A percentile compares a stretch with the other conserved stretches of the same genome.
Evolutionary conservation across 192 early-diverging fungal species (phyloP).

Genomic region (Lobosporangium transversale): DNA sequence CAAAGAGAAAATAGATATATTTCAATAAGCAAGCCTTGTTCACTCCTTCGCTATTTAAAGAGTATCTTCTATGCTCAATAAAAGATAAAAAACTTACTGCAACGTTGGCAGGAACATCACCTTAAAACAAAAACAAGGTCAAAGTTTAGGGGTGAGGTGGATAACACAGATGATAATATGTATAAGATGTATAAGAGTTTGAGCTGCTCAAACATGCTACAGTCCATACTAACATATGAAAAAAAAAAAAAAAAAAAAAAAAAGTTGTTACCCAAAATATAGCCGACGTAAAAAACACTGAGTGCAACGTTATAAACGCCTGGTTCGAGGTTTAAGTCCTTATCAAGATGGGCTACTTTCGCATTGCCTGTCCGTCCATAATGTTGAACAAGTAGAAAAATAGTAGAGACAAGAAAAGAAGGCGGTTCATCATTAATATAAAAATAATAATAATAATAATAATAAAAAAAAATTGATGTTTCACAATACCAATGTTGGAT

Average conservation of each 20-base stretch:
- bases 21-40: no score
- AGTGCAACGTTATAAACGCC: constrained; percentile 69
- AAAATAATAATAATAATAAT: no score
- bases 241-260: neutral
- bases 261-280: neutral
- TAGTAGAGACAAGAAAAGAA: no score
- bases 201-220: neutral
- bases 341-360: constrained; percentile 58
- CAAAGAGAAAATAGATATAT: no score
- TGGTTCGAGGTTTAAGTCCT: constrained; percentile 53
- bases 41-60: no score
- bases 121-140: neutral
- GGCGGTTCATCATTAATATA: neutral
- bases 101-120: constrained; percentile 10
- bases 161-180: neutral
- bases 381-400: neutral
- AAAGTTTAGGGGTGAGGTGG: constrained; percentile 2
- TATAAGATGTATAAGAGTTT: neutral
- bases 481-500: constrained; percentile 43
- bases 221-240: neutral
- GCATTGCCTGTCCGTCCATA: constrained; percentile 64
- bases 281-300: constrained; percentile 42
- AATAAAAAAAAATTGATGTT: no score
- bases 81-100: no score
- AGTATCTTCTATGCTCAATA: no score